Base-by-base conservation (phyloP, 352 stramenopile genomes). In the Globisporangium paddicum region DNA sequence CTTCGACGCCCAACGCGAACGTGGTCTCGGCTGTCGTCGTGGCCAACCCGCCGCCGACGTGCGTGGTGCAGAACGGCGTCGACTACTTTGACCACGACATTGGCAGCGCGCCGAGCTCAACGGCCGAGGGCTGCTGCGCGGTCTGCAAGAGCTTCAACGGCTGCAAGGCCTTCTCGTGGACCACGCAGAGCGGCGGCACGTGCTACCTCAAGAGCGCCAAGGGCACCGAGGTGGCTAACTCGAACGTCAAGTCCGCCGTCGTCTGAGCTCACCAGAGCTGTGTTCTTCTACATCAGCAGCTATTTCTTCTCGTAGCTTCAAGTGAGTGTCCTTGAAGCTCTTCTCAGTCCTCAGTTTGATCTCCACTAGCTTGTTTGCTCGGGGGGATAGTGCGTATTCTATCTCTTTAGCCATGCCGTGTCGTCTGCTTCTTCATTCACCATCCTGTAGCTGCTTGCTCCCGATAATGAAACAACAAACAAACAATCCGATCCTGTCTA, bases 91-190 rank as follows among this genome's bases (percentile, higher is more conserved):
- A 57, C 23, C 77, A 83, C 35, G 71, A 78, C 51, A 41, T 72
- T 23, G 47, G 62, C n/a, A 77, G 64, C 41, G 42, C 10, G 2
- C 37, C 28, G 5, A 56, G 50, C 13, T 23, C 25, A 1, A 46
- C 14, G 5, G 58, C 61, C 3, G 32, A 58, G 16, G 47, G 21
- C 6, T 78, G 70, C 51, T 75, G 67, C 34, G n/a, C 40, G 46
- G 41, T 73, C 16, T 89, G 79, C 42, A 41, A 44, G 0, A 40
- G 46, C 0, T 67, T 7, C 0, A 26, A 50, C 0, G 62, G 65
- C 2, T 89, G 79, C 57, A 68, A 69, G 23, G 67, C 62, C 8
- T 89, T 77, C 58, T 75, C 77, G 18, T 89, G 79, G 79, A 77
- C 18, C 18, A 45, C 13, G 9, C 40, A 45, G 35, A 67, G 73